Evolutionary conservation across 257 asterid genomes (phyloP), one percentile per base, ranked within the genome.

Genomic region (Solanum sitiens): DNA sequence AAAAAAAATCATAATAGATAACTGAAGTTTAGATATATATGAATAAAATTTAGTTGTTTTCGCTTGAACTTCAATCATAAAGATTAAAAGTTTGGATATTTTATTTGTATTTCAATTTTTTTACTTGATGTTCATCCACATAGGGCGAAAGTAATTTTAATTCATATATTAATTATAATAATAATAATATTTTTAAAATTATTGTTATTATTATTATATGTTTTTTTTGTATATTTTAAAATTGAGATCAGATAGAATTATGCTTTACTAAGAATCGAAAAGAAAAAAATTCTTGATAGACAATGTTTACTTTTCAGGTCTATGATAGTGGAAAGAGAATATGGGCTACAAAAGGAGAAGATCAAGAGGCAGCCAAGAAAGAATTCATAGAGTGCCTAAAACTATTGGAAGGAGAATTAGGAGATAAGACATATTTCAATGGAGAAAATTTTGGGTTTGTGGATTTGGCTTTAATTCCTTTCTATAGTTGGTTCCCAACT

Each of bases 391-490:
- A 86, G 6, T 75, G 25, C 33, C 86, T 68, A 53, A 77, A 86
- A 8, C 3, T 86, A 37, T 50, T 88, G 83, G 88, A 86, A 70
- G 21, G 21, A 33, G 77, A 76, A 15, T 65, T 88, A 2, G 87
- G 90, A 44, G 86, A 86, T 3, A 30, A 86, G 32, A 53, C 76
- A 13, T 88, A 85, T 44, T 88, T 85, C 61, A 83, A 86, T 30
- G 90, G 90, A 13, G 86, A 86, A 33, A 20, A 1, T n/a, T 85
- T 88, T 88, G 90, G 88, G 6, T 88, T 33, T 80, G 53, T 86
- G 40, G 90, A 88, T 33, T 25, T 79, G 40, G 88, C 88, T 13
- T 27, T 88, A 35, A 23, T 88, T 16, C 45, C 90, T 23, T 77
- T 9, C 50, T 76, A 45, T 37, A 21, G 67, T 13, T 86, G 86